A percentile compares a stretch with the other conserved stretches of the same genome.
Conservation (phyloP, 352 stramenopile species). For the Globisporangium nodosum region DNA sequence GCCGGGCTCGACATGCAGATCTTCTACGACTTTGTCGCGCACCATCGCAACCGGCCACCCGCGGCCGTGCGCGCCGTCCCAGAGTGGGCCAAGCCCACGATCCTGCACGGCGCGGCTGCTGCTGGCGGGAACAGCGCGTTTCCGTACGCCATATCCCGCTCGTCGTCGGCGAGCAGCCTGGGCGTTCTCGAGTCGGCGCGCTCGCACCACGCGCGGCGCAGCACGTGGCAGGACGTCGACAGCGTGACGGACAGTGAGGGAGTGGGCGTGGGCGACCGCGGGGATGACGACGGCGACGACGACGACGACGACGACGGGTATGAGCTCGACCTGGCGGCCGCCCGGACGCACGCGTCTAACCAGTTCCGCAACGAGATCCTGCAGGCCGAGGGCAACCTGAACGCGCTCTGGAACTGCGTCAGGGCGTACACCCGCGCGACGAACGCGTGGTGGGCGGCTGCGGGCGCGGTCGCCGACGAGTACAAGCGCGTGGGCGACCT, state of each 20-base stretch:
- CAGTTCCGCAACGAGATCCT: conserved; percentile 69
- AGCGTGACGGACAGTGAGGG: conserved; percentile 62
- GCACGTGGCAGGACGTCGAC: conserved; percentile 48
- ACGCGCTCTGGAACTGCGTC: conserved; percentile 72
- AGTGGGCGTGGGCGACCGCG: conserved; percentile 29
- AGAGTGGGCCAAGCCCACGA: conserved; percentile 47
- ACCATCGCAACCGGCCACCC: conserved; percentile 62
- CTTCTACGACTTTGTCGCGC: conserved; percentile 69
- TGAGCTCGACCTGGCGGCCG: conserved; percentile 2
- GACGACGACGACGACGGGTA: conserved; percentile 8
- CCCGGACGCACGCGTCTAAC: conserved; percentile 23
- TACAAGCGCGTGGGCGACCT: conserved; percentile 56
- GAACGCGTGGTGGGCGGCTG: conserved; percentile 49
- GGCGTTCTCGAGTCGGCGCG: conserved; percentile 9
- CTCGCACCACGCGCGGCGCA: conserved; percentile 6
- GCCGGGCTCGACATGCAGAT: conserved; percentile 80
- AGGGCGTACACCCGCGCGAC: conserved; percentile 58
- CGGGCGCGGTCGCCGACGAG: conserved; percentile 49
- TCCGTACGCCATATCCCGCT: conserved; percentile 8
- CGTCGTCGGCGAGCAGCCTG: conserved; percentile 15
- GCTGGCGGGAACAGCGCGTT: conserved; percentile 5
- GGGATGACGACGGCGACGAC: conserved; percentile 17
- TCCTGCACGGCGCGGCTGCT: conserved; percentile 12
- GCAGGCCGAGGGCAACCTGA: conserved; percentile 64
- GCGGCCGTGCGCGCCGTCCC: conserved; percentile 40